Evolutionary conservation across 2,329 filamentous ascomycete species (phyloP).

Genomic region (Teratosphaeria pseudoeucalypti): DNA sequence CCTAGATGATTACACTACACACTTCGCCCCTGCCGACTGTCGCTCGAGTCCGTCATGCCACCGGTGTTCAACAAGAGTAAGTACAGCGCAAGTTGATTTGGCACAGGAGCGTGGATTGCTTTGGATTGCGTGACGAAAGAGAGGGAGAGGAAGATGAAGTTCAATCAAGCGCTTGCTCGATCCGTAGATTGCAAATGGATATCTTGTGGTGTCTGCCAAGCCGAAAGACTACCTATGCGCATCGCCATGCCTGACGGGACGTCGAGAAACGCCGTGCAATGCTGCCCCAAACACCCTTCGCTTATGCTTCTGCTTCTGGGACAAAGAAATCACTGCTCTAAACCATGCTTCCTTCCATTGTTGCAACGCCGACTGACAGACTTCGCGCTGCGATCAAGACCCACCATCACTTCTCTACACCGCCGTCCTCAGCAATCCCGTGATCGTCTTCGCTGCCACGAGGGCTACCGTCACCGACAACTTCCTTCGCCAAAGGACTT

Average conservation of each 20-base stretch:
- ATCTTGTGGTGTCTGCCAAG: too few species aligned
- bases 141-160: too few species aligned
- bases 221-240: too few species aligned
- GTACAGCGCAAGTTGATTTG: too few species aligned
- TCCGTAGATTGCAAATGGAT: too few species aligned
- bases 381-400: not conserved
- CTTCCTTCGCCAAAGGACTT: constrained; percentile 14
- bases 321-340: not conserved
- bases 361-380: not conserved
- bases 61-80: too few species aligned
- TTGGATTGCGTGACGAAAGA: too few species aligned
- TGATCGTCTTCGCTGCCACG: not conserved
- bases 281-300: not conserved
- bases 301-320: not conserved
- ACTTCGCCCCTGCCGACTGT: not conserved
- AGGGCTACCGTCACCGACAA: not conserved
- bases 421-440: not conserved
- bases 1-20: too few species aligned
- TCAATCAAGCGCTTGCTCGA: too few species aligned
- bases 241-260: too few species aligned
- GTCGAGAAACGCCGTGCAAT: not conserved
- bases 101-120: too few species aligned
- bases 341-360: not conserved
- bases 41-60: too few species aligned
- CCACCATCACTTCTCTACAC: not conserved